Percentiles rank a stretch among this genome's conserved stretches.
Conservation (phyloP, 2,329 filamentous ascomycete species). For the Aspergillus aculeatus region DNA sequence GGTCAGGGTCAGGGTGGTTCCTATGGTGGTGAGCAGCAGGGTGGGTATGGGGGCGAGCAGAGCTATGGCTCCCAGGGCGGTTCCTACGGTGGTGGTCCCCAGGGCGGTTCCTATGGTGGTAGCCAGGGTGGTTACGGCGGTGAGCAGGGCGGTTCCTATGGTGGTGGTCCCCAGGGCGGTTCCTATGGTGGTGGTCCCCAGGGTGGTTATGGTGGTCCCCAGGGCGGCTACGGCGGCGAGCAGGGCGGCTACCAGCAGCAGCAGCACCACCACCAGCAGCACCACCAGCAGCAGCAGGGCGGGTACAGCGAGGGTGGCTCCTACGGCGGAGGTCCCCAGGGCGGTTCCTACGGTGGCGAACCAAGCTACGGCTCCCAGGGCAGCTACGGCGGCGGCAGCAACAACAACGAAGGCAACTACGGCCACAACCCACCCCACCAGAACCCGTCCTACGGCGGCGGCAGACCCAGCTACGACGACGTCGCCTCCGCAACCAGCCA, state of each 20-base stretch:
- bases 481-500: conserved; percentile 55
- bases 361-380: neutral
- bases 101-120: neutral
- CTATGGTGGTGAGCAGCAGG: neutral
- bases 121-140: neutral
- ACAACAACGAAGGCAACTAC: neutral
- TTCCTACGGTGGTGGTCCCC: neutral
- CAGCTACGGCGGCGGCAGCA: neutral
- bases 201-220: neutral
- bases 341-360: neutral
- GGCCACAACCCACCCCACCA: neutral
- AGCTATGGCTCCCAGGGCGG: neutral
- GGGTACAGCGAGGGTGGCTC: too few relatives aligned
- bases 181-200: neutral
- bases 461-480: conserved; percentile 44
- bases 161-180: too few relatives aligned
- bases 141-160: neutral
- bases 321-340: neutral
- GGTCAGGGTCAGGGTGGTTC: neutral
- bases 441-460: neutral
- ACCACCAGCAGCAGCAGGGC: neutral
- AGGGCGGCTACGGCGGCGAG: neutral
- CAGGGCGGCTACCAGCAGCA: neutral
- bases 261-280: too few relatives aligned
- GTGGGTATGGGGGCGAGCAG: neutral